phyloP scores from a whole-genome alignment of 345 rosid genomes.

The Fremontodendron californicum region DNA sequence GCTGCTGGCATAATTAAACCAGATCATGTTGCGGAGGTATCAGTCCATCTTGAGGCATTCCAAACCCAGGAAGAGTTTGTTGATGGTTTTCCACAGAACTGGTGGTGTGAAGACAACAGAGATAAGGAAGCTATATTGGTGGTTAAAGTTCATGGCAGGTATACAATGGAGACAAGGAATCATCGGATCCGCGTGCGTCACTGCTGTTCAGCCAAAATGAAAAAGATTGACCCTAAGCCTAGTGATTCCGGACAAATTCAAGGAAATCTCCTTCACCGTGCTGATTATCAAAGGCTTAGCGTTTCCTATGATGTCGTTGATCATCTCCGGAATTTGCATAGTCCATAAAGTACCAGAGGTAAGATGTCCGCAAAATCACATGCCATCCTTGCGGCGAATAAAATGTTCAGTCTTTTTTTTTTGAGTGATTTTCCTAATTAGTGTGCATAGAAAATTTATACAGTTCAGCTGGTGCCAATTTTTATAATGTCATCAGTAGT shows the following conservation, averaged over 20 bases:
- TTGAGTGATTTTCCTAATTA: background rate
- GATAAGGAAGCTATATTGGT: conserved; percentile 65
- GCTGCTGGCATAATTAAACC: conserved; percentile 60
- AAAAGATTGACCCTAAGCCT: conserved; percentile 22
- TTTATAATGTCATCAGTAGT: conserved; percentile 9
- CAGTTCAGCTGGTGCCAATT: background rate
- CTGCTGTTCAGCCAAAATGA: conserved; percentile 46
- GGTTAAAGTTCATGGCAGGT: conserved; percentile 57
- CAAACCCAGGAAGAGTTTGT: conserved; percentile 58
- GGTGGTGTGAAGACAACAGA: conserved; percentile 67
- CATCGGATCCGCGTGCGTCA: conserved; percentile 77
- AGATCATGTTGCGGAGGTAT: conserved; percentile 47
- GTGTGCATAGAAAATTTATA: background rate
- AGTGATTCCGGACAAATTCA: conserved; percentile 27
- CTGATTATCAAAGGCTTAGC: conserved; percentile 70
- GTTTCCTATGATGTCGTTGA: conserved; percentile 68
- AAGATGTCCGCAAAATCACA: background rate
- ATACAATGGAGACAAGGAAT: conserved; percentile 45
- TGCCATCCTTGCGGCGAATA: background rate
- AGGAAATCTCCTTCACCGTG: conserved; percentile 60
- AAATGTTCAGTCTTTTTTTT: background rate
- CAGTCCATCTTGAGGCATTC: conserved; percentile 60
- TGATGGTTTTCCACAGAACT: conserved; percentile 65
- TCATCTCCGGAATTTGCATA: conserved; percentile 64
- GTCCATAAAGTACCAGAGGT: conserved; percentile 40